Evolutionary conservation across 2,329 filamentous ascomycete genomes (phyloP), one percentile per base, ranked within the genome.

Genomic region (Ambrosiella cleistominuta): DNA sequence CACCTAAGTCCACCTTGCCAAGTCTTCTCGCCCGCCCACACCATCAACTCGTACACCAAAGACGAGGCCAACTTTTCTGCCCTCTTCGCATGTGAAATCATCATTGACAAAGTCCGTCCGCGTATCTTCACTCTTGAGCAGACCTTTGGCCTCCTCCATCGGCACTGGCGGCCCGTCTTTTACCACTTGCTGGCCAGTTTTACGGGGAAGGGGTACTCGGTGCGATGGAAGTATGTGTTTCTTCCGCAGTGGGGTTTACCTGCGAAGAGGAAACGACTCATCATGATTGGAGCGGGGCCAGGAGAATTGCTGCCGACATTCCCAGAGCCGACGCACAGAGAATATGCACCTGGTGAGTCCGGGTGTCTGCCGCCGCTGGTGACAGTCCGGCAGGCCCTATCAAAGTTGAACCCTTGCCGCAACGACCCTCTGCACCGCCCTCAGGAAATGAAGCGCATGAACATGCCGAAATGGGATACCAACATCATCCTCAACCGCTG

Each of bases 1-100:
- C 88, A 94, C 62, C 68, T 89, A 0, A 88, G 84, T 0, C 86
- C 86, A 0, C 87, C 88, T 0, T 94, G 88, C 58, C 86, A 91
- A 63, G 80, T 77, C 1, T 90, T 83, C 66, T 90, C 86, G 0
- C 79, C 81, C 0, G 84, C 82, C 0, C 83, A 94, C 60, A 90
- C 86, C 0, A 66, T 74, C 0, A 71, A 71, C 6, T 74, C 81
- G 19, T 83, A 89, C 51, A 79, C 70, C 1, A 76, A 84, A 27
- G 86, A 94, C 62, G 83, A 86, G 1, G 73, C 70, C 0, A 93
- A 94, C 63, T 80, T 79, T 0, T 80, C 81, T 1, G 75, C 75
- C 0, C 65, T 82, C 0, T 79, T 76, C 61, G 70, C 74, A 0
- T 79, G 78, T 56, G 69, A 72, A 1, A 67, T 75, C 2, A 67